Conservation (phyloP, 441 rosid species). For the Manihot esculenta region DNA sequence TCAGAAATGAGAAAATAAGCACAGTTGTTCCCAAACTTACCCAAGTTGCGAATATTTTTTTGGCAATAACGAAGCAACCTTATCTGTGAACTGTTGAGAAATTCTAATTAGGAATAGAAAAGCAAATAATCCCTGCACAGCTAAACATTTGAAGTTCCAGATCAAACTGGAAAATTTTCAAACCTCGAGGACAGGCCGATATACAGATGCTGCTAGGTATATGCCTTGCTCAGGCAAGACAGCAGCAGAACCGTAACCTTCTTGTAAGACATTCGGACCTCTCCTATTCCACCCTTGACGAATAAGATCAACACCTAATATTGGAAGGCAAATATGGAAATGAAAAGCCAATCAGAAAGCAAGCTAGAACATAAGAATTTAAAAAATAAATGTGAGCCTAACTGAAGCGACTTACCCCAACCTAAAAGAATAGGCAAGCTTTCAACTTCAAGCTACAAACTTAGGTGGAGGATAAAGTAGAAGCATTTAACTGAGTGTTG, state of each 20-base stretch:
- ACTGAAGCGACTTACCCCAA: too few relatives aligned
- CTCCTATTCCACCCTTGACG: conserved; percentile 94
- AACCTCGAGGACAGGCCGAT: conserved; percentile 96
- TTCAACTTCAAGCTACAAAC: too few relatives aligned
- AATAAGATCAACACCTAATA: conserved; percentile 75
- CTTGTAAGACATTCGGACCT: conserved; percentile 74
- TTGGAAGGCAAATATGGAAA: conserved; percentile 6
- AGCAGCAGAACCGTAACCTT: conserved; percentile 97
- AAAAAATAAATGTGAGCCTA: too few relatives aligned
- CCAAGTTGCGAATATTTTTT: conserved; percentile 82
- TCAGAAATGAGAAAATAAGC: conserved; percentile 5
- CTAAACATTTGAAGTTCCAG: conserved; percentile 13
- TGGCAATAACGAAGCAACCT: conserved; percentile 81
- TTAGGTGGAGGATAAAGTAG: too few relatives aligned
- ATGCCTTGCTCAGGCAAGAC: conserved; percentile 98
- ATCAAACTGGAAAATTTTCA: conserved; percentile 19
- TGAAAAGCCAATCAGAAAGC: neutral
- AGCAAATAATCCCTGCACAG: conserved; percentile 13
- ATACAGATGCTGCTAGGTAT: conserved; percentile 90
- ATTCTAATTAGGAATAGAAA: conserved; percentile 27
- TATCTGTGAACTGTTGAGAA: conserved; percentile 87
- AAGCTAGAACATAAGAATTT: too few relatives aligned
- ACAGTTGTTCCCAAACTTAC: conserved; percentile 46
- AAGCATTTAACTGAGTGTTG: too few relatives aligned
- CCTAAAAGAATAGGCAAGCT: too few relatives aligned